Evolutionary conservation across 495 filamentous ascomycete genomes (phyloP).

Genomic region (Terfezia claveryi): DNA sequence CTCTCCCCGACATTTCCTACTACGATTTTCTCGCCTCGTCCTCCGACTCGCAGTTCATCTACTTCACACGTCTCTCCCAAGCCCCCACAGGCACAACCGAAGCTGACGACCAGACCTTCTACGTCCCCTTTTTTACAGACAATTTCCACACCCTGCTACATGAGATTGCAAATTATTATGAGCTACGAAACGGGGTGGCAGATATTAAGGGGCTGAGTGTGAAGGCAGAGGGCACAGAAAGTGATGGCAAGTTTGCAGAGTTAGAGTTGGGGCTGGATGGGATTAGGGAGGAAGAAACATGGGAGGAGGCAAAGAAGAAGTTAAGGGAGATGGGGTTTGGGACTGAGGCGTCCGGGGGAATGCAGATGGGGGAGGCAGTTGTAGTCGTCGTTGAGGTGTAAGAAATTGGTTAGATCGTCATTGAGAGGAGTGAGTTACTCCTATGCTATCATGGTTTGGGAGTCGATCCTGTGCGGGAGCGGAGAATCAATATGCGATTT

Average conservation of each 20-base stretch:
- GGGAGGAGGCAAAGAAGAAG: not conserved
- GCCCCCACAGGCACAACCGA: not conserved
- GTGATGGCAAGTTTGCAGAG: not conserved
- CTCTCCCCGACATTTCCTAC: not conserved
- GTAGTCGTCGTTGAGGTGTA: not conserved
- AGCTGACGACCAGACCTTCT: not conserved
- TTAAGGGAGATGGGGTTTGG: not conserved
- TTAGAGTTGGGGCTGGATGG: not conserved
- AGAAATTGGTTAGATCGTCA: no score
- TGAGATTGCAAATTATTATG: not conserved
- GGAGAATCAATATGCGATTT: no score
- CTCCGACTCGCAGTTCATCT: constrained; percentile 3
- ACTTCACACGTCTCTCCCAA: not conserved
- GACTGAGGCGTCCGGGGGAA: not conserved
- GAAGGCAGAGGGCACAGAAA: not conserved
- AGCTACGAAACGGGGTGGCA: not conserved
- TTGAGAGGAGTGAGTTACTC: no score
- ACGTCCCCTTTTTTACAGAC: constrained; percentile 1
- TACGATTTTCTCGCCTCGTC: constrained; percentile 1
- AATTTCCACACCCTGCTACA: not conserved
- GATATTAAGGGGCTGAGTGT: not conserved
- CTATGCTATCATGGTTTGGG: no score
- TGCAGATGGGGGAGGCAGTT: not conserved
- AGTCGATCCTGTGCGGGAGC: no score
- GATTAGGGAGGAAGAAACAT: not conserved